Conservation (phyloP, 176 grass and related monocot genomes). For the Pontederia crassipes region DNA sequence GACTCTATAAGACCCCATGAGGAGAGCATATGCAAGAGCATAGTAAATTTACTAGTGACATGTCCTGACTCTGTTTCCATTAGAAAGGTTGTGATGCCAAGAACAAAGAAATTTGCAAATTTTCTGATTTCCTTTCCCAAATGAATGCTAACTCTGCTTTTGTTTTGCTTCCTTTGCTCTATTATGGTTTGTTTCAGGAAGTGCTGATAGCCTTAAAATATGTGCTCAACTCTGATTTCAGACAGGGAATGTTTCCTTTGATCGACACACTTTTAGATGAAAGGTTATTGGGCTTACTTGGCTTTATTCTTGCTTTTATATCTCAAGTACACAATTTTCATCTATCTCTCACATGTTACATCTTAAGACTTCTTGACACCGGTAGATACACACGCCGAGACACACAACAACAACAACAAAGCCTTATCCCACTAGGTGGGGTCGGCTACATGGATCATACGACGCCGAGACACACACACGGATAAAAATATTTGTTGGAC, state of each 20-base stretch:
- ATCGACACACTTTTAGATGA: conserved; percentile 99
- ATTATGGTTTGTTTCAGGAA: conserved; percentile 41
- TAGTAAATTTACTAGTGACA: conserved; percentile 95
- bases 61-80: conserved; percentile 97
- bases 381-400: no score
- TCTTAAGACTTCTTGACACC: not conserved
- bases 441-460: no score
- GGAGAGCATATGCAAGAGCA: conserved; percentile 99
- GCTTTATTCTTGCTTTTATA: not conserved
- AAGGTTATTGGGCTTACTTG: conserved; percentile 32
- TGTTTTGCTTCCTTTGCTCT: conserved; percentile 11
- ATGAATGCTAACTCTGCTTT: not conserved
- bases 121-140: not conserved
- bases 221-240: conserved; percentile 87
- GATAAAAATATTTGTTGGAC: no score
- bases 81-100: conserved; percentile 50
- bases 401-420: no score
- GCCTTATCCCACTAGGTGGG: no score
- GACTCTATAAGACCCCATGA: conserved; percentile 89
- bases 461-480: no score
- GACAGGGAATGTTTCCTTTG: conserved; percentile 77
- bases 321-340: not conserved
- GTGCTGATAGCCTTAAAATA: conserved; percentile 92
- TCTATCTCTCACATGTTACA: not conserved
- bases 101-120: not conserved